Percentiles rank a stretch among this genome's conserved stretches.
phyloP scores from a whole-genome alignment of 192 early-diverging fungal genomes.

The Rhizoclosmatium globosum region DNA sequence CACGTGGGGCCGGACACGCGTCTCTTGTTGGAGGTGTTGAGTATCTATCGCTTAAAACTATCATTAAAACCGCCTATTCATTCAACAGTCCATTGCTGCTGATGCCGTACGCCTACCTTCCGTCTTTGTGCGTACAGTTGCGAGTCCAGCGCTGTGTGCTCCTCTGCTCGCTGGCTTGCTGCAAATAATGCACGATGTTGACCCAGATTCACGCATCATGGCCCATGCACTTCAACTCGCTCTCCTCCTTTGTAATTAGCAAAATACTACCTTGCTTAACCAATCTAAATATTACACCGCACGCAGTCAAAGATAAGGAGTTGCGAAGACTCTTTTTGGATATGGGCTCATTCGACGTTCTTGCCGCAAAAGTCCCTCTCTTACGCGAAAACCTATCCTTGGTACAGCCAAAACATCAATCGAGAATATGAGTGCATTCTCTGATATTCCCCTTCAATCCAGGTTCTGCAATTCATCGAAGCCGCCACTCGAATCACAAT shows the following conservation, averaged over 20 bases:
- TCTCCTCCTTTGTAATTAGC: constrained; percentile 8
- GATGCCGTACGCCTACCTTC: not conserved
- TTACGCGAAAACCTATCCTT: constrained; percentile 19
- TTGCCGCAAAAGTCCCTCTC: not conserved
- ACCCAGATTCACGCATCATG: constrained; percentile 15
- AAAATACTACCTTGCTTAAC: not conserved
- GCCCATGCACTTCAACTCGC: constrained; percentile 20
- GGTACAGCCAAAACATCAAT: not conserved
- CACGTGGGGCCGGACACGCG: constrained; percentile 15
- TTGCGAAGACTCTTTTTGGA: not conserved
- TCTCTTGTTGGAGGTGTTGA: not conserved
- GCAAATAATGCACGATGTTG: constrained; percentile 4
- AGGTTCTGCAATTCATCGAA: constrained; percentile 18
- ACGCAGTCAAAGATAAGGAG: constrained; percentile 17
- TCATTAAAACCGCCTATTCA: not conserved
- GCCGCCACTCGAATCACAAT: not conserved
- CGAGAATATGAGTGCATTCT: too few species aligned
- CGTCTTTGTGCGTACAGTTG: constrained; percentile 7
- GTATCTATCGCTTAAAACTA: not conserved
- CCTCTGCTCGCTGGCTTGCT: constrained; percentile 9
- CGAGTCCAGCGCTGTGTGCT: not conserved
- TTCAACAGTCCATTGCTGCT: not conserved
- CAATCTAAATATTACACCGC: too few species aligned
- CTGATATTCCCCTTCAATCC: too few species aligned
- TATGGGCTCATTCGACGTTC: constrained; percentile 1